Conservation (phyloP, 768 basidiomycete species). For the Trametes villosa region DNA sequence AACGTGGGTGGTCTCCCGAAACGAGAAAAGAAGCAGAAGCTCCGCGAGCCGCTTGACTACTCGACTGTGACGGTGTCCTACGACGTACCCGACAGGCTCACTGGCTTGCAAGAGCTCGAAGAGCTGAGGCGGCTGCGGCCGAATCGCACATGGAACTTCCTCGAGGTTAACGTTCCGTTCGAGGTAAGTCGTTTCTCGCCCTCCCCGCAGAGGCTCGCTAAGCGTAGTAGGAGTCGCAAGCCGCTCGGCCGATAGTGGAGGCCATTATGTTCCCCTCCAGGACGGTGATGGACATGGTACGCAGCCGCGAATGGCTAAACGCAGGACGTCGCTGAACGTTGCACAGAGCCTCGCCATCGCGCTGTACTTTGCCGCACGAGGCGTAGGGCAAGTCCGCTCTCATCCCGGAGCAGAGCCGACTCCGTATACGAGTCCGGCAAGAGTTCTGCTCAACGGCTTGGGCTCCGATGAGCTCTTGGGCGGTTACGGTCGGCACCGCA, state of each 20-base stretch:
- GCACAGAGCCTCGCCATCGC: constrained; percentile 87
- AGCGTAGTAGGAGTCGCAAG: constrained; percentile 64
- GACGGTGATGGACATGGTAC: constrained; percentile 91
- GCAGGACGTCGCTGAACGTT: background rate
- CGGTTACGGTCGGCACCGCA: constrained; percentile 89
- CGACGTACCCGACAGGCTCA: constrained; percentile 86
- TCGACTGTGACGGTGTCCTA: constrained; percentile 46
- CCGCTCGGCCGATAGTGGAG: constrained; percentile 57
- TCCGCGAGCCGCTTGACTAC: constrained; percentile 31
- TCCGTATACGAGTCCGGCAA: constrained; percentile 73
- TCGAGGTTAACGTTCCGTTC: constrained; percentile 45
- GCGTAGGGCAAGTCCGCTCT: constrained; percentile 60
- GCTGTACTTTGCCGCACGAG: constrained; percentile 90
- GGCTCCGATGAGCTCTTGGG: constrained; percentile 96
- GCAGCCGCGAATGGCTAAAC: constrained; percentile 30
- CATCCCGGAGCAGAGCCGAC: constrained; percentile 39
- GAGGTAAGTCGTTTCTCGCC: background rate
- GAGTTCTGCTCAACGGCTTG: constrained; percentile 86
- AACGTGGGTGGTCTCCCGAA: constrained; percentile 51
- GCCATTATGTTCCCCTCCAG: constrained; percentile 76
- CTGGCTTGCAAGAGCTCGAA: constrained; percentile 75
- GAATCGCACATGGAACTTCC: constrained; percentile 86
- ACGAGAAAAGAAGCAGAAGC: constrained; percentile 44
- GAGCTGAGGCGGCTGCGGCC: constrained; percentile 82
- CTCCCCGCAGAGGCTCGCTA: background rate